Evolutionary conservation across 129 eudicot genomes (phyloP), one percentile per base, ranked within the genome.

Genomic region (Centrapalus pauciflorus): DNA sequence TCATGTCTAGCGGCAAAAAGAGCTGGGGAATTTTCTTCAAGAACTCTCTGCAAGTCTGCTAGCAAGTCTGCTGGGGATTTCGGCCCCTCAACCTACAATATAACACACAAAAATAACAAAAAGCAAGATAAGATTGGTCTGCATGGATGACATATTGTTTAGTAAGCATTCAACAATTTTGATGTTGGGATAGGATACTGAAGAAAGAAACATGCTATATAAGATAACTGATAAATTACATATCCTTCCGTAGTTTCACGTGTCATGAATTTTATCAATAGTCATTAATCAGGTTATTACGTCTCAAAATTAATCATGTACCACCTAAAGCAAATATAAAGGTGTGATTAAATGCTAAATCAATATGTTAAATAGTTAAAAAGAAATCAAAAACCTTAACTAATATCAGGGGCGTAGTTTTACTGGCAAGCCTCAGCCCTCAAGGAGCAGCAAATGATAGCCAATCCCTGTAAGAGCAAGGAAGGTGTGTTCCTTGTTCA

Each of bases 1-100:
- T 90, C 97, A 66, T 82, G 72, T 67, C 97, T 82, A 29, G 97
- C 92, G 35, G 97, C 33, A 72, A 78, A 85, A 69, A 88, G 91
- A 35, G 79, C 95, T 28, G 91, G 81, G 20, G 87, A 75, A 76
- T 83, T 85, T 83, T 92, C 95, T 73, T 85, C 96, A 9, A 85
- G 82, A 52, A 92, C 96, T 73, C 88, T 92, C 80, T 92, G 98
- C 70, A 92, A 69, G 30, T 67, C 35, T 20, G 69, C 62, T 12
- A 88, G 67, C 85, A 92, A 69, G 60, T 83, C 96, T 61, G 85
- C 96, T 43, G 85, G 82, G 30, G 89, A 80, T 57, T 74, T 83
- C 34, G 90, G 94, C 65, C 96, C 96, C 76, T 91, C 97, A 45
- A 83, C 70, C 96, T 87, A 79, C 75, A 80, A 24, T 2, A 64